These are phyloP conservation scores for Dalbergia cultrata DNA, from an alignment of 306 rosid species.

Conservation along the genomic window DNA sequence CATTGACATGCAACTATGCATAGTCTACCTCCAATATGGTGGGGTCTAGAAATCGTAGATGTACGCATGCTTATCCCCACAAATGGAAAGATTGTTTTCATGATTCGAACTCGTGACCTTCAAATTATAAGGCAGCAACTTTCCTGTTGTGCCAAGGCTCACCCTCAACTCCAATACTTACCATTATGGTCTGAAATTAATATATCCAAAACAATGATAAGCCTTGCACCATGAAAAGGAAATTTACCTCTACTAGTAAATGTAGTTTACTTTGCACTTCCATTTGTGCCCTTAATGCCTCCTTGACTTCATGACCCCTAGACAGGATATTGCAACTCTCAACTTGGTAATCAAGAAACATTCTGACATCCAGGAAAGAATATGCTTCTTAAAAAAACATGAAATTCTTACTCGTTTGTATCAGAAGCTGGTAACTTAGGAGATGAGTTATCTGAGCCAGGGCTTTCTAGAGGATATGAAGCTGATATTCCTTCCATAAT, in stretches of 20 bases:
- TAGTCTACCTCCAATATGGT: neutral
- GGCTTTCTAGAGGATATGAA: conserved; percentile 87
- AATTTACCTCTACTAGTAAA: conserved; percentile 89
- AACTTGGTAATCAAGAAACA: conserved; percentile 41
- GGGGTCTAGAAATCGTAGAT: no score
- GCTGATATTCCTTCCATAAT: conserved; percentile 66
- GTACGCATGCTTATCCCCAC: no score
- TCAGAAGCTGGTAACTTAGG: conserved; percentile 83
- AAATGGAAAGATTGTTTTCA: no score
- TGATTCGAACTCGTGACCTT: no score
- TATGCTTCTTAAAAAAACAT: conserved; percentile 41
- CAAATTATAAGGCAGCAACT: no score
- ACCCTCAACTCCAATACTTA: conserved; percentile 12
- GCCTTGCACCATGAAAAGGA: conserved; percentile 26
- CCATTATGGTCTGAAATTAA: conserved; percentile 21
- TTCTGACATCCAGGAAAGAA: conserved; percentile 30
- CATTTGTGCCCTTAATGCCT: conserved; percentile 94
- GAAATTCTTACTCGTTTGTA: conserved; percentile 78
- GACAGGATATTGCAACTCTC: conserved; percentile 36
- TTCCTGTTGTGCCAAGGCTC: no score
- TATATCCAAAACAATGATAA: conserved; percentile 34
- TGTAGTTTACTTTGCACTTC: conserved; percentile 96
- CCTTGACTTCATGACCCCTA: conserved; percentile 97
- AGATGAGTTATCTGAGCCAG: conserved; percentile 73
- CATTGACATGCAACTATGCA: conserved; percentile 1